Base-by-base conservation (phyloP, 257 asterid genomes). In the Capsicum chinense region DNA sequence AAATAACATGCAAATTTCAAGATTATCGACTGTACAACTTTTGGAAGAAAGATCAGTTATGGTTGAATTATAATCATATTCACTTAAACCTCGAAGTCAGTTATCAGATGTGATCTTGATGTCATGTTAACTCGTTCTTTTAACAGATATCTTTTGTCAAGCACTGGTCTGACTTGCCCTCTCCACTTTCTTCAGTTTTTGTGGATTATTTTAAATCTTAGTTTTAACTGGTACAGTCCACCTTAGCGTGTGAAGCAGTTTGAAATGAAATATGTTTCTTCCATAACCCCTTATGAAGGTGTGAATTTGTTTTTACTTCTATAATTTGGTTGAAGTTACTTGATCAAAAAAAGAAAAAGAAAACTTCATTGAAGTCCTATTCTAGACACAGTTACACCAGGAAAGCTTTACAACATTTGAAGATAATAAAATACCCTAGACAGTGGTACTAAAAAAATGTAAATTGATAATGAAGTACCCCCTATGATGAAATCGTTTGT, bases 151-250 rank as follows among this genome's bases (percentile, higher is more conserved):
- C 26, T 76, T 48, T 52, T 76, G 81, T 52, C 81, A 76, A 13
- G 60, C 42, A 74, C 59, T 52, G 60, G 26, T 52, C 81, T 76
- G 64, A 76, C 64, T 76, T 76, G 81, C 26, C 63, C 52, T 52
- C 48, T 52, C 63, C 47, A 50, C 64, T 26, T 26, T 14, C 81
- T 76, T 52, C 63, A 52, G 21, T 76, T 52, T 76, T 63, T 4
- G 14, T 50, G 48, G 81, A 76, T 26, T 76, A 52, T 76, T 42
- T 56, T 50, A 19, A 9, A 52, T 76, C 63, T 21, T 52, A 62
- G 13, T 76, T 76, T 76, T 47, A 9, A 76, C 48, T 76, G 44
- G 48, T 50, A 76, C 26, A 50, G 47, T 54, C 21, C 62, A 74
- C 81, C 2, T 26, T 52, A 74, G 81, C 16, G 1, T n/a, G 63